phyloP scores from a whole-genome alignment of 1,284 basidiomycete genomes.

The Sanghuangporus baumii region DNA sequence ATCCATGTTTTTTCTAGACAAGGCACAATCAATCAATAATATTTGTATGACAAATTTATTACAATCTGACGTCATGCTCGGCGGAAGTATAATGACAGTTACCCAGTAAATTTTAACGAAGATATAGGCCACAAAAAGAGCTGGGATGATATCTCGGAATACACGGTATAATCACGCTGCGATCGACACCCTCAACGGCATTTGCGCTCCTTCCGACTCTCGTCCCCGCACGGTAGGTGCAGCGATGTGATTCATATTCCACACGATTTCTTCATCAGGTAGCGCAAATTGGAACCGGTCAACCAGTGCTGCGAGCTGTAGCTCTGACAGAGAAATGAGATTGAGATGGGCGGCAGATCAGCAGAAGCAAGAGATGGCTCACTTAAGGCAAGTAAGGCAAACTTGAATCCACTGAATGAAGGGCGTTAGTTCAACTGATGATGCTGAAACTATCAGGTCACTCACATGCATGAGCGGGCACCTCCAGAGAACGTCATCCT shows the following conservation, averaged over 20 bases:
- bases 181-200: conserved; percentile 11
- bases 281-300: conserved; percentile 8
- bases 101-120: too few species aligned
- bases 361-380: not conserved
- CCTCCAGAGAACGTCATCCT: conserved; percentile 18
- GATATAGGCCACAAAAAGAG: not conserved
- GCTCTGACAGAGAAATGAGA: conserved; percentile 2
- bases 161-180: not conserved
- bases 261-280: conserved; percentile 14
- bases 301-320: conserved; percentile 6
- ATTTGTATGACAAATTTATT: too few species aligned
- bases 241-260: conserved; percentile 17
- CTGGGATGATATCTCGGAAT: not conserved
- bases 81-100: too few species aligned
- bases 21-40: too few species aligned
- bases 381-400: conserved; percentile 15
- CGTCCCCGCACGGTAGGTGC: conserved; percentile 7
- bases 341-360: not conserved
- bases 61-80: too few species aligned
- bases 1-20: too few species aligned
- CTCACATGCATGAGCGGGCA: conserved; percentile 15
- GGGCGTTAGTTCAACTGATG: not conserved
- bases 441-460: not conserved
- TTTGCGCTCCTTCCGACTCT: conserved; percentile 8
- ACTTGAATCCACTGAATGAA: conserved; percentile 13